Evolutionary conservation across 2,329 filamentous ascomycete species (phyloP), one percentile per base, ranked within the genome.

Genomic region (Xylariaceae sp.): DNA sequence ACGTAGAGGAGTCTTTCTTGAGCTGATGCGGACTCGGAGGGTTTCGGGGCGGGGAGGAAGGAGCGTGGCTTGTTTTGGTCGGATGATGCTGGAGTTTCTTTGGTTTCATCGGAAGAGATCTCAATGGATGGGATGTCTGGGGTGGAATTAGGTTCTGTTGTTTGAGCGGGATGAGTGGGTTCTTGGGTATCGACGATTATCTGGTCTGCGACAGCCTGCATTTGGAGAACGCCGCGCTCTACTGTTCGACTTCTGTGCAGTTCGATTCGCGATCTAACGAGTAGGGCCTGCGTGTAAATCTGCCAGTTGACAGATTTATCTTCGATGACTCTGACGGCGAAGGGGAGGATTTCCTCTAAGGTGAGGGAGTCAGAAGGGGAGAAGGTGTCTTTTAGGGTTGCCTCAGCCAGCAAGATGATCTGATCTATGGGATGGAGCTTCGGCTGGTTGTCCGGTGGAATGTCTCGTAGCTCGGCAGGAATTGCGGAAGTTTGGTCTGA

Each of bases 241-340:
- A 95, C 78, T 0, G 94, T 99, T 47, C 92, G 80, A 46, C 91
- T 89, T 46, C 83, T 82, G 69, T 95, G 91, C 0, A 91, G 79
- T 68, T 99, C 94, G 47, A 97, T 92, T 14, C 94, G 80, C 52
- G 89, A 95, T 40, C 94, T 81, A 1, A 97, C 88, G 0, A 99
- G 76, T 9, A 99, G 75, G 0, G 90, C 94, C 65, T 97, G 91
- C 0, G 94, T 96, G 66, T 97, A 97, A 32, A 96, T 86, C 67
- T 97, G 94, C 94, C 94, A 99, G 68, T 97, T 99, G 1, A 90
- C 92, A 41, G 87, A 87, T 58, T 92, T 91, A 53, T 94, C 90
- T 9, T 87, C 81, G 1, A 99, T 77, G 0, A 97, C 94, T 38
- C 94, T 83, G 1, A 85, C 86, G 1, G 94, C 94, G 65, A 92